Evolutionary conservation across 768 basidiomycete genomes (phyloP), one percentile per base, ranked within the genome.

Genomic region (Serendipita sp.): DNA sequence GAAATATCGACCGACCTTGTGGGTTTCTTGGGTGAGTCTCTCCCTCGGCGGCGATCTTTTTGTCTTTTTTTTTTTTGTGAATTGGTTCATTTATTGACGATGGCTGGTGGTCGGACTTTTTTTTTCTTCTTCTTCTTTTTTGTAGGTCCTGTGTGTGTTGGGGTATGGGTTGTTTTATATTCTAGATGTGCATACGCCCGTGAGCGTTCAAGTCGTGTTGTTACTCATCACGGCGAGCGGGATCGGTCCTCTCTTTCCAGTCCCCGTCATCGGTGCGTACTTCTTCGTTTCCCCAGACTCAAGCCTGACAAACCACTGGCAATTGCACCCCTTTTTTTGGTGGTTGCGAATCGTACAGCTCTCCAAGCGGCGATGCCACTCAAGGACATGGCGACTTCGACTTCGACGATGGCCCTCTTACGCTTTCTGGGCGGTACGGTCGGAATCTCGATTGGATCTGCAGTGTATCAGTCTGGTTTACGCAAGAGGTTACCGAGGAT

Each of bases 351-450:
- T 7, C n/a, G n/a, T 52, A 8, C 16, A 52, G 86, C 79, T 13
- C 74, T 92, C 13, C 90, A 92, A 74, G 88, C 89, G 1, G 85
- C 89, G 0, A 93, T 93, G 89, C 91, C 91, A 0, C 70, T 89
- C 15, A 85, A 83, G 69, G 88, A 91, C 68, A 89, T 91, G 88
- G 88, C 89, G 2, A 89, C 89, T 1, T 83, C 83, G 63, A 89
- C 89, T 0, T 76, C 80, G 0, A 83, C 83, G 0, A 86, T 85
- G 70, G 80, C 81, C 23, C 85, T 92, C 70, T 75, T 91, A 67
- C 79, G 86, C 82, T 84, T 71, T 35, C 72, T 90, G 41, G 89
- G 89, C 8, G 88, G 84, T n/a, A 86, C 88, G 0, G 77, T 90
- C 28, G 87, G 87, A 8, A 82, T 91, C 65, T 78, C 89, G 0